Conservation (phyloP, 2,329 filamentous ascomycete species). For the Neonectria coccinea region DNA sequence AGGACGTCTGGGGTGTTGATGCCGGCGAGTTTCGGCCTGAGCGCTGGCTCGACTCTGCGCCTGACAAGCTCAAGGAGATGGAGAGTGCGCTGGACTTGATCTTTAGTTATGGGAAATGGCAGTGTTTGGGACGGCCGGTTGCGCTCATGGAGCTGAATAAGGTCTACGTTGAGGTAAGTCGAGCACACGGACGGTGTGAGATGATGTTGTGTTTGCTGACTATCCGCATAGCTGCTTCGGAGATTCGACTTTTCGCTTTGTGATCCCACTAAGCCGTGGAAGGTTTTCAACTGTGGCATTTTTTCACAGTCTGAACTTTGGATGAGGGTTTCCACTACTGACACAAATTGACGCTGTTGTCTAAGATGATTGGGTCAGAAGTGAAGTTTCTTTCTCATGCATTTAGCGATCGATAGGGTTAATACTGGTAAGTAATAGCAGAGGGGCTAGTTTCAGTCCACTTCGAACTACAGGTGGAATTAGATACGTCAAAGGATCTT, state of each 20-base stretch:
- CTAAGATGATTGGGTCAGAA: not conserved
- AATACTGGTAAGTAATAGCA: too few relatives aligned
- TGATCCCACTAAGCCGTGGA: slow-evolving; percentile 49
- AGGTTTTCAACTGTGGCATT: slow-evolving; percentile 47
- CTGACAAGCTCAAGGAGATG: slow-evolving; percentile 49
- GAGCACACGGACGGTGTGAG: not conserved
- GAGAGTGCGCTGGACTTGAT: slow-evolving; percentile 53
- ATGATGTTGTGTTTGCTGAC: not conserved
- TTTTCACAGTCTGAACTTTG: slow-evolving; percentile 49
- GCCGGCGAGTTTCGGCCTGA: slow-evolving; percentile 51
- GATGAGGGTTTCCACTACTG: slow-evolving; percentile 28
- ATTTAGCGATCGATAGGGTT: not conserved
- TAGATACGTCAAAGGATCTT: too few relatives aligned
- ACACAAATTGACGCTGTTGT: not conserved
- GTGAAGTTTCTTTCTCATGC: not conserved
- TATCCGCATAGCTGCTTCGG: slow-evolving; percentile 42
- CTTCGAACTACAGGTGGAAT: too few relatives aligned
- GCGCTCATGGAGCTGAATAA: slow-evolving; percentile 56
- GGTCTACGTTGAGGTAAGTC: slow-evolving; percentile 55
- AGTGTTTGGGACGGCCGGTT: slow-evolving; percentile 54
- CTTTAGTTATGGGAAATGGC: slow-evolving; percentile 55
- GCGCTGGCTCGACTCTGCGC: slow-evolving; percentile 52
- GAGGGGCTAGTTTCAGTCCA: too few relatives aligned
- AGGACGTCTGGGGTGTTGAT: slow-evolving; percentile 52
- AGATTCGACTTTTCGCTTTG: slow-evolving; percentile 48